A percentile compares a stretch with the other conserved stretches of the same genome.
Conservation (phyloP, 106 monocot genomes). For the Iris macrosiphon region DNA sequence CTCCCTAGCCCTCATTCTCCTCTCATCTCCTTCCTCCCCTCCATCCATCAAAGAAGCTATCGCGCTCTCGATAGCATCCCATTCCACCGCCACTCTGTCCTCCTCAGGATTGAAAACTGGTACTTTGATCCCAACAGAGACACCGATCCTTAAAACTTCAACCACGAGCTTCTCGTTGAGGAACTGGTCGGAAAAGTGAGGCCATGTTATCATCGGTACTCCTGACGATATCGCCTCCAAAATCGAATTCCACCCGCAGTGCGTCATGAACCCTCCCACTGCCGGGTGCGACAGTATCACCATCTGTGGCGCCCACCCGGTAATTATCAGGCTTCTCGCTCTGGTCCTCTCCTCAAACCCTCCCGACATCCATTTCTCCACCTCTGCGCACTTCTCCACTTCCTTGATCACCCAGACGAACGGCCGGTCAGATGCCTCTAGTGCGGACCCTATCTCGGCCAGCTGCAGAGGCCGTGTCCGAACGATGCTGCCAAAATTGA, state of each 20-base stretch:
- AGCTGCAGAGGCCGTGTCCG: slow-evolving; percentile 18
- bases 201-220: slow-evolving; percentile 34
- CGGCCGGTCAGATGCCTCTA: slow-evolving; percentile 33
- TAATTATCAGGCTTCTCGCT: slow-evolving; percentile 21
- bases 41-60: slow-evolving; percentile 32
- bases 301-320: slow-evolving; percentile 64
- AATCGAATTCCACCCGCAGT: no score
- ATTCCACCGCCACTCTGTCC: background rate
- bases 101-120: no score
- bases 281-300: slow-evolving; percentile 40
- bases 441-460: slow-evolving; percentile 41
- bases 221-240: slow-evolving; percentile 41
- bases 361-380: slow-evolving; percentile 22
- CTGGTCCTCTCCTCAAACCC: slow-evolving; percentile 40
- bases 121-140: no score
- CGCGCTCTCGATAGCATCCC: slow-evolving; percentile 24
- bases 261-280: no score
- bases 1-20: slow-evolving; percentile 27
- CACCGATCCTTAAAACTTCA: no score
- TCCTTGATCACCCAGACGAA: slow-evolving; percentile 64
- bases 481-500: slow-evolving; percentile 42
- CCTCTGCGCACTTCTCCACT: slow-evolving; percentile 4
- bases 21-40: slow-evolving; percentile 29
- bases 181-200: no score
- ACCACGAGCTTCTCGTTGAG: no score